Evolutionary conservation across 1,284 basidiomycete species (phyloP).

Genomic region (Cystobasidium slooffiae): DNA sequence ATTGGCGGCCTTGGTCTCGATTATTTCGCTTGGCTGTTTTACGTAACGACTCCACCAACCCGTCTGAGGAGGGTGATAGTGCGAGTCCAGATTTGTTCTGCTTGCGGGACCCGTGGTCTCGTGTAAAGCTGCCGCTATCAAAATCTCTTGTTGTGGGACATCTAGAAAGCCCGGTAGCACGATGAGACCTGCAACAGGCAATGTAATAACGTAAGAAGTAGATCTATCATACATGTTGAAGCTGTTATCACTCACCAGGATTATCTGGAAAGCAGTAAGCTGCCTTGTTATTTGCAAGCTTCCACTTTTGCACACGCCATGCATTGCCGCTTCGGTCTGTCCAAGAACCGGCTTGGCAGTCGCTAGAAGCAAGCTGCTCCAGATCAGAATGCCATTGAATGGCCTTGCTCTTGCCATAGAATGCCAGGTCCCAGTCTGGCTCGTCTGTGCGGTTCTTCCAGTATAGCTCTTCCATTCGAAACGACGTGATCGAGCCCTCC

Average conservation of each 20-base stretch:
- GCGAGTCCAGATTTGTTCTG: constrained; percentile 81
- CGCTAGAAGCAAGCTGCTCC: background rate
- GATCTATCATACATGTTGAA: background rate
- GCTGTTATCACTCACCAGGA: constrained; percentile 44
- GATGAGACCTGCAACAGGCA: constrained; percentile 70
- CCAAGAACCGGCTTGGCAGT: constrained; percentile 42
- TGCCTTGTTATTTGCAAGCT: constrained; percentile 43
- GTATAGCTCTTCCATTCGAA: constrained; percentile 48
- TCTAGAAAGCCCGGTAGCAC: constrained; percentile 74
- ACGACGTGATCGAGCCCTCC: constrained; percentile 42
- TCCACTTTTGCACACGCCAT: constrained; percentile 40
- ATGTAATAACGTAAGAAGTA: background rate
- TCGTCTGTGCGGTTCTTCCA: constrained; percentile 46
- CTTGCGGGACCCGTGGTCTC: constrained; percentile 78
- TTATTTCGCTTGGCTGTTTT: constrained; percentile 48
- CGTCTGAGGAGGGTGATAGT: constrained; percentile 72
- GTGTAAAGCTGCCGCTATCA: constrained; percentile 71
- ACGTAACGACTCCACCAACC: constrained; percentile 74
- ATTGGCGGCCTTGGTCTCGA: constrained; percentile 46
- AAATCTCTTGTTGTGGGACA: constrained; percentile 65
- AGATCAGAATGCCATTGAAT: background rate
- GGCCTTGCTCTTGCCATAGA: constrained; percentile 34
- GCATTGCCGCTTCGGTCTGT: constrained; percentile 8
- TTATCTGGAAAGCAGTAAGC: constrained; percentile 46
- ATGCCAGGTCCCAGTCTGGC: constrained; percentile 43